Evolutionary conservation across 108 stramenopile genomes (phyloP), one percentile per base, ranked within the genome.

Genomic region (Skeletonema tropicum): DNA sequence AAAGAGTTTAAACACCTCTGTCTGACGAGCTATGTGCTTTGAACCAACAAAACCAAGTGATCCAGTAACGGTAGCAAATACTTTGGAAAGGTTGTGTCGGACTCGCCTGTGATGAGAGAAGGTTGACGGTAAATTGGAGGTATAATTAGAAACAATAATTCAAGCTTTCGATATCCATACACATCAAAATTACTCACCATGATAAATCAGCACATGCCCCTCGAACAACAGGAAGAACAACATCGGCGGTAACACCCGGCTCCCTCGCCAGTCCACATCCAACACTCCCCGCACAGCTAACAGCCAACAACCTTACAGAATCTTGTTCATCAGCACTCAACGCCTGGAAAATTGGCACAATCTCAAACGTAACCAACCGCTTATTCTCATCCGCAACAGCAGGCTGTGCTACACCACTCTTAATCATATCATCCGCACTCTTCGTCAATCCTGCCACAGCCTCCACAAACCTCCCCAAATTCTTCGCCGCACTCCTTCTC

Each of bases 251-350:
- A 33, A 74, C 57, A n/a, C 31, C 66, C 31, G 77, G 52, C 12
- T 95, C 85, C 33, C 69, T 74, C 45, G 68, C 76, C 62, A 94
- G 89, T 15, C 90, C 68, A 41, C 85, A 78, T 46, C 93, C 92
- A 52, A 94, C 82, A 71, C 87, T 81, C 60, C 87, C 89, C 68
- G 87, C 74, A 73, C 77, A 72, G 19, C 84, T 76, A 46, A 97
- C 91, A n/a, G 95, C 95, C 73, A 97, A 86, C 74, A 96, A 87
- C 30, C 99, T 89, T 9, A 99, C 97, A 10, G 89, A 91, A 75
- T 99, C 99, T 74, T 98, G 97, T 65, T 99, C 98, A 85, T 99
- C 98, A 26, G 71, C 74, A 57, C 93, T 90, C 63, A 99, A 87
- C 60, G 85, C 70, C 63, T 91, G 82, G 66, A 88, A 79, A 71